phyloP scores from a whole-genome alignment of 768 basidiomycete species.

The Kwoniella sp. region DNA sequence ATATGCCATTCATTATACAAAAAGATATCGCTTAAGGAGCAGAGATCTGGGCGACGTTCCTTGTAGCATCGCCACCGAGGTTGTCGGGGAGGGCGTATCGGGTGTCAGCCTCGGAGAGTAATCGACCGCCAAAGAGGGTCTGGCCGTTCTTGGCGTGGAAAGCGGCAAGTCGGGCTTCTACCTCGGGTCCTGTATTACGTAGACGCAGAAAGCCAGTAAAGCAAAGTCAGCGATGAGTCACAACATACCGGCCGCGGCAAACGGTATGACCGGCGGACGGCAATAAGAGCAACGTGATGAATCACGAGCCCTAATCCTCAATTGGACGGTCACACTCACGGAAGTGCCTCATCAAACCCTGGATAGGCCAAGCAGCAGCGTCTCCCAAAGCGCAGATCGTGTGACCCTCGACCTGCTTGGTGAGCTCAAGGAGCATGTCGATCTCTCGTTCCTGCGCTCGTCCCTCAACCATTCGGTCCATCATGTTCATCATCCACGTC shows the following conservation, averaged over 20 bases:
- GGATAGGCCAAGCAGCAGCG: constrained; percentile 98
- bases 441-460: constrained; percentile 90
- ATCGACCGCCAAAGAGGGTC: constrained; percentile 83
- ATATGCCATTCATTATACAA: background rate
- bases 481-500: constrained; percentile 99
- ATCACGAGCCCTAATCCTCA: background rate
- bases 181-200: constrained; percentile 74
- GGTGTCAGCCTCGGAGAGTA: constrained; percentile 55
- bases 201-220: background rate
- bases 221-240: too few species aligned
- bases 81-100: constrained; percentile 54
- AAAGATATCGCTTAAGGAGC: constrained; percentile 2
- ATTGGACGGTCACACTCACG: constrained; percentile 57
- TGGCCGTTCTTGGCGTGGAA: constrained; percentile 76
- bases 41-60: constrained; percentile 33
- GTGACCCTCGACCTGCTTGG: constrained; percentile 94
- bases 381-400: constrained; percentile 97
- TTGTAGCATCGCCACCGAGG: constrained; percentile 43
- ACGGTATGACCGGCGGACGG: too few species aligned
- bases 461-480: constrained; percentile 93
- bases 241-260: too few species aligned
- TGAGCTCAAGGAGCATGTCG: constrained; percentile 95
- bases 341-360: constrained; percentile 97
- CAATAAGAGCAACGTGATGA: background rate
- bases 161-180: constrained; percentile 79